Percentiles rank a stretch among this genome's conserved stretches.
Evolutionary conservation across 2,329 filamentous ascomycete genomes (phyloP).

Genomic region (Leptographium wingfieldii): DNA sequence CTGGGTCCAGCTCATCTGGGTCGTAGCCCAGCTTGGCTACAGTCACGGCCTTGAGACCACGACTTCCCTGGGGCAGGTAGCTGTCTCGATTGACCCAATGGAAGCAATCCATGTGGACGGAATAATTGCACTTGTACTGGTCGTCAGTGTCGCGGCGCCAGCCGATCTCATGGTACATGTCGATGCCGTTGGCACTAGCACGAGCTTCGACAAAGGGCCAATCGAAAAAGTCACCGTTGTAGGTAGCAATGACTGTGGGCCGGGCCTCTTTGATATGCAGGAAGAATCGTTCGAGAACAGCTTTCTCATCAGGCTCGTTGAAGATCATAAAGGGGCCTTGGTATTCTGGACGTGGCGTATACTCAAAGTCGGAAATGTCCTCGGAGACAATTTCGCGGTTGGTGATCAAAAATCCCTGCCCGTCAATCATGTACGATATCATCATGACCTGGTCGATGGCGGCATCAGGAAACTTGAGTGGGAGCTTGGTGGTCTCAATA

Average conservation of each 20-base stretch:
- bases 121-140: slow-evolving; percentile 91
- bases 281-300: slow-evolving; percentile 81
- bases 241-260: slow-evolving; percentile 97
- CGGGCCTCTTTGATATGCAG: slow-evolving; percentile 87
- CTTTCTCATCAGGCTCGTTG: slow-evolving; percentile 91
- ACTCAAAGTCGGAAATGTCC: slow-evolving; percentile 95
- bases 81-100: slow-evolving; percentile 98
- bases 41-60: slow-evolving; percentile 93
- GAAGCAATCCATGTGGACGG: slow-evolving; percentile 98
- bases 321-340: slow-evolving; percentile 94
- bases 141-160: slow-evolving; percentile 94
- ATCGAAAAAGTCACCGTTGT: slow-evolving; percentile 99
- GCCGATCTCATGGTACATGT: slow-evolving; percentile 98
- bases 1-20: slow-evolving; percentile 92
- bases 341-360: slow-evolving; percentile 94
- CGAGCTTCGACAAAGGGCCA: slow-evolving; percentile 96
- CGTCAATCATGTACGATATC: slow-evolving; percentile 99
- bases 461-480: slow-evolving; percentile 92
- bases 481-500: slow-evolving; percentile 94
- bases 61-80: slow-evolving; percentile 91
- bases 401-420: slow-evolving; percentile 93
- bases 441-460: slow-evolving; percentile 98
- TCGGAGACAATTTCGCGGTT: slow-evolving; percentile 97
- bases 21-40: slow-evolving; percentile 97
- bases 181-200: slow-evolving; percentile 87